Conservation (phyloP, 306 rosid genomes). For the Quercus agrifolia region DNA sequence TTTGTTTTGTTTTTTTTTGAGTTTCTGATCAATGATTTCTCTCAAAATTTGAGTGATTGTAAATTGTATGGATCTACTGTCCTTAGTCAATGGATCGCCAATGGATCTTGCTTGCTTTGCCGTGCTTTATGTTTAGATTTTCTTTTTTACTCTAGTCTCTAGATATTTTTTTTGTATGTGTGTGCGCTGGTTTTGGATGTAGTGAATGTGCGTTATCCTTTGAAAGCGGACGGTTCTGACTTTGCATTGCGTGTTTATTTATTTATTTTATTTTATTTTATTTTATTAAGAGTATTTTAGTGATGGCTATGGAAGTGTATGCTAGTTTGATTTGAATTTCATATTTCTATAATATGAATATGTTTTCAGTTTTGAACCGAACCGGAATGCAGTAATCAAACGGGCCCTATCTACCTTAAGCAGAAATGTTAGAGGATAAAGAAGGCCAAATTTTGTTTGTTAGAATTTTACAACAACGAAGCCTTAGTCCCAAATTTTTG, state of each 20-base stretch:
- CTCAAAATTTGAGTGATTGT: background rate
- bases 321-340: background rate
- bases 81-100: background rate
- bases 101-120: background rate
- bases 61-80: background rate
- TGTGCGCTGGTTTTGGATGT: too few species aligned
- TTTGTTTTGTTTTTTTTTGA: too few species aligned
- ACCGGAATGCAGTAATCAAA: too few species aligned
- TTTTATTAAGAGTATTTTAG: background rate
- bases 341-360: background rate
- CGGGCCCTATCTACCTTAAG: background rate
- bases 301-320: background rate
- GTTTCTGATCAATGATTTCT: background rate
- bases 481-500: background rate
- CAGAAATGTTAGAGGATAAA: background rate
- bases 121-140: background rate
- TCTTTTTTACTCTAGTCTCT: background rate
- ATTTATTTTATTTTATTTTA: background rate
- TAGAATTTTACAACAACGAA: background rate
- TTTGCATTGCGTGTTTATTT: background rate
- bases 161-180: too few species aligned
- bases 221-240: background rate
- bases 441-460: background rate
- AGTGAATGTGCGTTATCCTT: background rate
- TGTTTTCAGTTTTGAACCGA: too few species aligned